Base-by-base conservation (phyloP, 192 early-diverging fungal genomes). In the Geranomyces variabilis region DNA sequence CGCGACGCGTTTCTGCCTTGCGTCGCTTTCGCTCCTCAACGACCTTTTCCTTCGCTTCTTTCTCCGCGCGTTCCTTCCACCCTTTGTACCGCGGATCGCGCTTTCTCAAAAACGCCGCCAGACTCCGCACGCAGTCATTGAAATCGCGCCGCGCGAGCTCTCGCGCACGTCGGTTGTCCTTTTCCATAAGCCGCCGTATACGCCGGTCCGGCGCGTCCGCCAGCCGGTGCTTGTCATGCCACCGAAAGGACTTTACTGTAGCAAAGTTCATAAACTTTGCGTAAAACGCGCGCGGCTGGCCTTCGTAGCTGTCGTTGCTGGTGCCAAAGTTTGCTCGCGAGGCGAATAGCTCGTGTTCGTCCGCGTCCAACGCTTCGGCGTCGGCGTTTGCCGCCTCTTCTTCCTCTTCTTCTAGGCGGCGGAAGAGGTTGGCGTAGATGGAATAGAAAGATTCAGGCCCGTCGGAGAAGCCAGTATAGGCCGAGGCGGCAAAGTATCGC, bases 31-130 rank as follows among this genome's bases (percentile, higher is more conserved):
- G 83, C 21, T 84, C 68, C 19, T 83, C 85, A 12, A 81, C 88
- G 44, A 87, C 88, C 47, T 85, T 84, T 47, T 91, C 84, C 49
- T 83, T 80, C 13, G 84, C 76, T 22, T 79, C 85, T 70, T 65
- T 89, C 84, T 76, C 84, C 79, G 45, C 66, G 68, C 36, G 83
- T 19, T 89, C 90, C 13, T 85, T 74, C 69, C 79, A 90, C 17
- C 78, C 83, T 48, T 94, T 91, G 68, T 87, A 91, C 19, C 97
- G 89, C 12, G 97, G 97, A 76, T 99, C 97, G 24, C 94, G 90
- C 71, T 94, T 93, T 46, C 89, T 86, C 1, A 98, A 79, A 77
- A 87, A 95, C 1, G 77, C 75, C 0, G 91, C 90, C 41, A 99
- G 84, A 3, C 80, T 85, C 4, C 87, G 73, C 2, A 87, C 84